Evolutionary conservation across 164 flowering plant species (phyloP).

Genomic region (grape (Vitis vinifera)): ASM3070453v1 NC_081817.1:23228501-23229000

Average conservation of each 20-base stretch:
- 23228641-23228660: conserved; percentile 56
- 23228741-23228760: conserved; percentile 70
- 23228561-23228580: conserved; percentile 91
- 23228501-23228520: conserved; percentile 22
- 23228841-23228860: conserved; percentile 60
- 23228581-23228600: conserved; percentile 58
- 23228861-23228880: conserved; percentile 81
- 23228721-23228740: conserved; percentile 57
- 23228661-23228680: conserved; percentile 77
- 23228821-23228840: conserved; percentile 80
- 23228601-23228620: conserved; percentile 40
- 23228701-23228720: conserved; percentile 74
- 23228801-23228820: conserved; percentile 58
- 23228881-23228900: conserved; percentile 54
- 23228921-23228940: conserved; percentile 47
- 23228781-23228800: conserved; percentile 60
- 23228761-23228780: conserved; percentile 72
- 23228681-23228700: conserved; percentile 48
- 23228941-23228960: conserved; percentile 89
- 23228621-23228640: conserved; percentile 99
- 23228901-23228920: conserved; percentile 25
- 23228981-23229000: conserved; percentile 72
- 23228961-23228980: conserved; percentile 47
- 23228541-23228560: conserved; percentile 83
- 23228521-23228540: conserved; percentile 22